Evolutionary conservation across 1,284 basidiomycete genomes (phyloP), one percentile per base, ranked within the genome.

Genomic region (Ceratobasidium sp.): DNA sequence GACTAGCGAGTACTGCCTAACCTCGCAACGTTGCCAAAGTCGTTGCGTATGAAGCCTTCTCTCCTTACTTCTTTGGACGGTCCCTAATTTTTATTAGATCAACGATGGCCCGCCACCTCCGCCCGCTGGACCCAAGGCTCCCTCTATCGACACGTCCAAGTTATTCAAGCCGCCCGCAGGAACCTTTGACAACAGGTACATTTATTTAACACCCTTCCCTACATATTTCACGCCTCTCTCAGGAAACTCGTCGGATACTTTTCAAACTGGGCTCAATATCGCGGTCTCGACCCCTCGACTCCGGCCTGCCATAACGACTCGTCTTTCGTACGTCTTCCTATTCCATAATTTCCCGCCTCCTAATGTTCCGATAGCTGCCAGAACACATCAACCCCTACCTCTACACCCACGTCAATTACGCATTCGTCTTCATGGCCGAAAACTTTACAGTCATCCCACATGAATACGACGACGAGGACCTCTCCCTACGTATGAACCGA

Each of bases 341-440:
- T 12, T 18, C 33, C 30, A 4, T 5, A 2, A 30, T 35, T 27
- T 1, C 12, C 27, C 16, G 2, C 10, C 30, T 30, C 1, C 30
- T 35, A 35, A 30, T 16, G 2, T 16, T 20, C 33, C 23, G 2
- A 1, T 16, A 65, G 62, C 52, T 71, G 1, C 69, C 69, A n/a
- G 69, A 71, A 46, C 16, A 71, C n/a, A 71, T 71, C 54, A 71
- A 71, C 54, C 69, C 69, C 14, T 46, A 71, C n/a, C 54, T 71
- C 8, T 71, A 71, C 52, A 71, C 69, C 30, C 69, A 71, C 38
- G 27, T 71, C 69, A 71, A 71, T 54, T 71, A 71, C 10, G 69
- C 69, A 0, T 71, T 71, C 35, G 69, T 71, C 33, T 71, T 71
- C 54, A 71, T 71, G 69, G 69, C 69, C 50, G 57, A 71, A 18